Conservation (phyloP, 106 monocot species). For the Acorus gramineus region DNA sequence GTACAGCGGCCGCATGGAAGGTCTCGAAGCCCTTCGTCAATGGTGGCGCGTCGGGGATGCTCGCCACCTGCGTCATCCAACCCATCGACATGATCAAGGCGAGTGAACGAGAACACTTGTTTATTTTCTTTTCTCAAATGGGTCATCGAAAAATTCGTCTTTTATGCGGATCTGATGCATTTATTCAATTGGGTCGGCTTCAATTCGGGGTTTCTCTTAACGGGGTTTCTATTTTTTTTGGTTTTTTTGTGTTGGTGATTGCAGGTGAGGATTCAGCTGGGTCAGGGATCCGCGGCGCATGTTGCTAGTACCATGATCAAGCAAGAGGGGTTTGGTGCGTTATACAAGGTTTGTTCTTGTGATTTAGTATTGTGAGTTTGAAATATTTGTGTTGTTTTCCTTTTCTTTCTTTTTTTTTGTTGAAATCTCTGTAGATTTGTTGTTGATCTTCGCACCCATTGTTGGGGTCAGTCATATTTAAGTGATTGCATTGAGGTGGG, state of each 20-base stretch:
- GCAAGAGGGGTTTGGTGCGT: conserved; percentile 58
- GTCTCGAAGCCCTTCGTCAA: conserved; percentile 87
- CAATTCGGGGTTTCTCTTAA: background rate
- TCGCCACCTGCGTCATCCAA: conserved; percentile 94
- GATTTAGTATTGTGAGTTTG: too few relatives aligned
- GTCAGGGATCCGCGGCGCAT: conserved; percentile 77
- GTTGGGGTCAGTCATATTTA: too few relatives aligned
- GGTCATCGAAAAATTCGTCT: background rate
- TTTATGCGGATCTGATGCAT: background rate
- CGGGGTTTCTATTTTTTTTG: background rate
- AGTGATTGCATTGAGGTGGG: too few relatives aligned
- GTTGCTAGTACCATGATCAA: conserved; percentile 80
- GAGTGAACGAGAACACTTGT: too few relatives aligned
- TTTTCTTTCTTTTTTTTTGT: too few relatives aligned
- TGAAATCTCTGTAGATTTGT: too few relatives aligned
- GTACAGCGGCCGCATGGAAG: conserved; percentile 26
- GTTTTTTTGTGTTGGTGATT: conserved; percentile 8
- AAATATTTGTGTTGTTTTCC: too few relatives aligned
- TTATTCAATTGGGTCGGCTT: background rate
- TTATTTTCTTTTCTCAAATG: conserved; percentile 4
- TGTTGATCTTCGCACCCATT: too few relatives aligned
- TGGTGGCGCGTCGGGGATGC: conserved; percentile 83
- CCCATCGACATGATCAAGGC: conserved; percentile 93
- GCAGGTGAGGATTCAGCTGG: conserved; percentile 86
- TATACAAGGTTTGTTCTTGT: conserved; percentile 60